Conservation (phyloP, 2,329 filamentous ascomycete species). For the Botrytis porri region DNA sequence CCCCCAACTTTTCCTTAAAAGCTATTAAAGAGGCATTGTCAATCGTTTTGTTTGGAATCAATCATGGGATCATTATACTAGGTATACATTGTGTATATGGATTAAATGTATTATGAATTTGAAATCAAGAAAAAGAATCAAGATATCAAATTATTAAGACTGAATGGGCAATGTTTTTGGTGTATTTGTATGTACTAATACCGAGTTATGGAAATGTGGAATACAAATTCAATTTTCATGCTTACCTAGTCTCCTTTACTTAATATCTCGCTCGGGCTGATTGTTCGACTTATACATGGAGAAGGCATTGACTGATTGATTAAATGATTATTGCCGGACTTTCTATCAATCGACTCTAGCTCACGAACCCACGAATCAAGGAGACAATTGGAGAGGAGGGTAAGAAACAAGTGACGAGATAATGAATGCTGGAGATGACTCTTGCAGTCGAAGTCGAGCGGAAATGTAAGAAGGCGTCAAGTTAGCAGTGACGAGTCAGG, state of each 20-base stretch:
- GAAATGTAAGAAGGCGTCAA: background rate
- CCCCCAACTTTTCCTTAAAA: background rate
- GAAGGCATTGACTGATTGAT: background rate
- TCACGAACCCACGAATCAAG: background rate
- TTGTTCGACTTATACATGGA: background rate
- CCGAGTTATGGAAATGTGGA: background rate
- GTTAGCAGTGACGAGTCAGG: background rate
- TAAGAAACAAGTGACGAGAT: background rate
- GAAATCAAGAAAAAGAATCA: background rate
- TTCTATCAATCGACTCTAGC: background rate
- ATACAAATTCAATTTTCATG: background rate
- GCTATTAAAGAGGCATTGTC: background rate
- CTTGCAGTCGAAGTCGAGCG: background rate
- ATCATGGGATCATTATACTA: background rate
- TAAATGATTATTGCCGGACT: background rate
- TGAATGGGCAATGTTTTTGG: background rate
- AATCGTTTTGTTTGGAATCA: constrained; percentile 4
- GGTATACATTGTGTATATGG: background rate
- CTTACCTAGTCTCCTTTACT: background rate
- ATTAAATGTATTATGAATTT: background rate
- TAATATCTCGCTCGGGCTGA: background rate
- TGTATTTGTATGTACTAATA: background rate
- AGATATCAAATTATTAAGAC: background rate
- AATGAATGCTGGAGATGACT: background rate
- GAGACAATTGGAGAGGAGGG: background rate